Percentiles rank a stretch among this genome's conserved stretches.
Conservation (phyloP, 2,329 filamentous ascomycete species). For the Ophiostoma tasmaniense region DNA sequence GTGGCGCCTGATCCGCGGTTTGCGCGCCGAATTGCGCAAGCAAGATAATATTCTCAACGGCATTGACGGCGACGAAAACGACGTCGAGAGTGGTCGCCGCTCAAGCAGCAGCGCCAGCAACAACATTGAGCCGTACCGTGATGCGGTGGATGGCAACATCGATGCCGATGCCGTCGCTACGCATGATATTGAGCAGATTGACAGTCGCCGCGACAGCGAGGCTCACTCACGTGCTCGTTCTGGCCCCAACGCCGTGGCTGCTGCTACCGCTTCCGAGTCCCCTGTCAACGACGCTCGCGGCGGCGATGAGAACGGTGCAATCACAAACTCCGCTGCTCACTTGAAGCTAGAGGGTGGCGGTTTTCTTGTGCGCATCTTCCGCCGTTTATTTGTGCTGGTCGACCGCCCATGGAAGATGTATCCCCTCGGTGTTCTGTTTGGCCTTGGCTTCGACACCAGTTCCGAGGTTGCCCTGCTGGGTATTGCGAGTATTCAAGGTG, state of each 20-base stretch:
- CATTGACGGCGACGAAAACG: constrained; percentile 24
- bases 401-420: constrained; percentile 92
- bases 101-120: neutral
- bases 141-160: neutral
- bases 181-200: constrained; percentile 11
- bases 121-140: neutral
- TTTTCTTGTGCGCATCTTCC: constrained; percentile 62
- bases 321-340: constrained; percentile 33
- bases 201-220: neutral
- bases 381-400: constrained; percentile 65
- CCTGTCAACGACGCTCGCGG: neutral
- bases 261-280: constrained; percentile 13
- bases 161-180: constrained; percentile 17
- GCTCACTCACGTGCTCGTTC: neutral
- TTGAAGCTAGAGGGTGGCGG: constrained; percentile 71
- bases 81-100: constrained; percentile 22
- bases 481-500: constrained; percentile 79
- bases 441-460: constrained; percentile 89
- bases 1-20: constrained; percentile 61
- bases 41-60: constrained; percentile 24
- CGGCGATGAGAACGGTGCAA: neutral
- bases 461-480: constrained; percentile 89
- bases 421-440: constrained; percentile 78
- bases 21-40: constrained; percentile 51
- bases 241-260: constrained; percentile 11